Evolutionary conservation across 1,139 yeast species (phyloP).

Genomic region (Spencermartinsiella ligniputridi): DNA sequence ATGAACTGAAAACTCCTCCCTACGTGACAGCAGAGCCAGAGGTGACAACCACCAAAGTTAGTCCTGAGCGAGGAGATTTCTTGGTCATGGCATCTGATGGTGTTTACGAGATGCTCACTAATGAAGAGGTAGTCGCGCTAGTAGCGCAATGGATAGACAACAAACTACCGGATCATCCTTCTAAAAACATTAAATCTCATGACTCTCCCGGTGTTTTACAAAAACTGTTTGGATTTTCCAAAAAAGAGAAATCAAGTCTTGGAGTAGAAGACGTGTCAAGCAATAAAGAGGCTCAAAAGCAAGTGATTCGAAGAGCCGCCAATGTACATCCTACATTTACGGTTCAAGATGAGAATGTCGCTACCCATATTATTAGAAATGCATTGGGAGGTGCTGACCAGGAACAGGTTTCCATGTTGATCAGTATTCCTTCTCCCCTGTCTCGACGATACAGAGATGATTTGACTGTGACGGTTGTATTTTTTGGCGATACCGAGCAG

Average conservation of each 20-base stretch:
- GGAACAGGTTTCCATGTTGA: constrained; percentile 82
- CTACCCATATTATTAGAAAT: constrained; percentile 89
- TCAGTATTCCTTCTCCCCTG: constrained; percentile 89
- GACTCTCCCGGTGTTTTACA: background rate
- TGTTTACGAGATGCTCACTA: constrained; percentile 81
- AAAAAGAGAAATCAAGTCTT: constrained; percentile 15
- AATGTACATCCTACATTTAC: constrained; percentile 41
- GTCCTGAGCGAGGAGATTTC: constrained; percentile 72
- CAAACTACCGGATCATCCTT: constrained; percentile 52
- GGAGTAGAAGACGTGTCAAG: constrained; percentile 33
- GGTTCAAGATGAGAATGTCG: constrained; percentile 77
- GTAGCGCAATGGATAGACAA: constrained; percentile 93
- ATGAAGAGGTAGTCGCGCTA: constrained; percentile 87
- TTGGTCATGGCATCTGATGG: constrained; percentile 95
- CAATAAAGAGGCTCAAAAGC: constrained; percentile 50
- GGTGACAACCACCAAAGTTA: constrained; percentile 73
- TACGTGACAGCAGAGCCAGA: constrained; percentile 97
- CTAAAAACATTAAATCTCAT: constrained; percentile 1
- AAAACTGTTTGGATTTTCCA: constrained; percentile 5
- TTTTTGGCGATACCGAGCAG: constrained; percentile 52
- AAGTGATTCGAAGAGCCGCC: constrained; percentile 47
- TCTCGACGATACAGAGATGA: constrained; percentile 94
- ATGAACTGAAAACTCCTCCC: constrained; percentile 82
- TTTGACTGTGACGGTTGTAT: constrained; percentile 90
- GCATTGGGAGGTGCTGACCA: constrained; percentile 83